Base-by-base conservation (phyloP, 345 rosid genomes). In the Conringia planisiliqua region DNA sequence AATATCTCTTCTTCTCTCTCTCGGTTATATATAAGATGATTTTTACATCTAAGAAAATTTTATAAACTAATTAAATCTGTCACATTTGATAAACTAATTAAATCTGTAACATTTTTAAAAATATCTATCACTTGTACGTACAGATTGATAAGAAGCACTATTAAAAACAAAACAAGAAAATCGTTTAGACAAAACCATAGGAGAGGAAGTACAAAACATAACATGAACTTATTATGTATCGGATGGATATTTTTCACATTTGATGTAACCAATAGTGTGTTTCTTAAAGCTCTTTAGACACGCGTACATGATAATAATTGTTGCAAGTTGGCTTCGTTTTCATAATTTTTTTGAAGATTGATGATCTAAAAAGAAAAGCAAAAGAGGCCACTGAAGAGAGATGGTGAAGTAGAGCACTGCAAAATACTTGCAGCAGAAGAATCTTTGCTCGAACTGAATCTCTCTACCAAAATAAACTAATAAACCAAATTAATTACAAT, bases 401-500 rank as follows among this genome's bases (percentile, higher is more conserved):
- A 12, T 38, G 70, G 35, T 14, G 16, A 64, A 22, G 29, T 33
- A 55, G 71, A 43, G 65, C 47, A 11, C 62, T 27, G 69, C 60
- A 39, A 62, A 48, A 72, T 38, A 72, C 55, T 29, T 52, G 62
- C 62, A 39, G 64, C 11, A 39, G n/a, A 73, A 73, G 32, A 66
- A 26, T 47, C 27, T 59, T 60, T 38, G 63, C 69, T 68, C 68
- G 50, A 39, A 50, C 62, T 60, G 39, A 68, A 59, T 60, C 74
- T 29, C 68, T 59, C 73, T 75, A 40, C 48, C 61, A 42, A 68
- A 62, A 52, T 12, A 75, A 62, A 17, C 74, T 76, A 69, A 59
- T 42, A 69, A 79, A 66, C 76, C 73, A 67, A 81, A 79, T 82
- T 86, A 88, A 75, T 88, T 88, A 83, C 90, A 88, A 68, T 27